These are phyloP conservation scores for Podaxis mareebaensis DNA, from an alignment of 768 basidiomycete genomes.

Conservation along the genomic window DNA sequence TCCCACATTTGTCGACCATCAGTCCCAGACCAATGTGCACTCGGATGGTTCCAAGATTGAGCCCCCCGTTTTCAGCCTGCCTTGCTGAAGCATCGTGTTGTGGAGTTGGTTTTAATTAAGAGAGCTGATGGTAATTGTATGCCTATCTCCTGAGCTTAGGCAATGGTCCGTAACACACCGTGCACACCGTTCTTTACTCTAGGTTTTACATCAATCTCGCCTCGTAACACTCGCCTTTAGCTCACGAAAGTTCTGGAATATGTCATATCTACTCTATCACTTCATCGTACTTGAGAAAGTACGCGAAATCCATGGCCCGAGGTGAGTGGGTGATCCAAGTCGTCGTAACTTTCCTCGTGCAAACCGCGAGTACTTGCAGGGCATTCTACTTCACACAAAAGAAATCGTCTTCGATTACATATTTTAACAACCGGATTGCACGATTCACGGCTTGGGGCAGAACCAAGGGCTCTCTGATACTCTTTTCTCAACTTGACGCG, in stretches of 20 bases:
- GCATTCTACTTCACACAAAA: constrained; percentile 3
- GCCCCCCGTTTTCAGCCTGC: not conserved
- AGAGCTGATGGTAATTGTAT: not conserved
- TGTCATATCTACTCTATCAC: not conserved
- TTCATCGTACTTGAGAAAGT: not conserved
- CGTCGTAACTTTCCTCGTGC: constrained; percentile 16
- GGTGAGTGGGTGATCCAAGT: constrained; percentile 2
- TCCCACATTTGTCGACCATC: not conserved
- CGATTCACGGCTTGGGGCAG: not conserved
- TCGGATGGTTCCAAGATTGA: constrained; percentile 7
- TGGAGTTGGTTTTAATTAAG: constrained; percentile 7
- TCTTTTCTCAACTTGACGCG: not conserved
- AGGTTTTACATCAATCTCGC: constrained; percentile 2
- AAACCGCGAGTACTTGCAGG: constrained; percentile 11
- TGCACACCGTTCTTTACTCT: not conserved
- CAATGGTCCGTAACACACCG: not conserved
- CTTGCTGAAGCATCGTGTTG: constrained; percentile 7
- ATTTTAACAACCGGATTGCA: not conserved
- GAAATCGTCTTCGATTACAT: constrained; percentile 15
- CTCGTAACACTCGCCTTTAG: not conserved
- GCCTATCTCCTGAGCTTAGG: constrained; percentile 2
- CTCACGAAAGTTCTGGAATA: constrained; percentile 1
- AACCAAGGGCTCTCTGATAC: not conserved
- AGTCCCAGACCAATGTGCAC: not conserved
- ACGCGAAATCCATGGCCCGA: not conserved